Base-by-base conservation (phyloP, 192 early-diverging fungal species). In the Kappamyces sp. region DNA sequence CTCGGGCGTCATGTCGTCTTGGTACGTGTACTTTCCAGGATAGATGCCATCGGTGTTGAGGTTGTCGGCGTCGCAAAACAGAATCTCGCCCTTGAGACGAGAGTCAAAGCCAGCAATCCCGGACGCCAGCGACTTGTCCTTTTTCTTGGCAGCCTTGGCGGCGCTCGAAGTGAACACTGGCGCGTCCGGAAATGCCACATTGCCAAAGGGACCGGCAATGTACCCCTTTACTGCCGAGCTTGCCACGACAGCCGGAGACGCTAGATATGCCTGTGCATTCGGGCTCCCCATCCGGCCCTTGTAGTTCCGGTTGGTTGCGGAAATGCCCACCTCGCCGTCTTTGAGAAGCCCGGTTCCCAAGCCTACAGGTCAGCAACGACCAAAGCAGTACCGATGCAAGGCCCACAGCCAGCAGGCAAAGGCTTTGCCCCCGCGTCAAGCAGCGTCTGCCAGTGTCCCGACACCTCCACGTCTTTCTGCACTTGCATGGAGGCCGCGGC, bases 31-130 rank as follows among this genome's bases (percentile, higher is more conserved):
- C 65, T 94, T 95, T 41, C 96, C 95, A 3, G 96, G 91, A 63
- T 99, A 99, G 54, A 96, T 96, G 36, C 90, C 96, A 73, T 99
- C 96, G 5, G 96, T 99, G 75, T 96, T 96, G 53, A 99, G 78
- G 70, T 99, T 99, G 77, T 99, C 94, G 4, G 84, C 83, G 12
- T 85, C 86, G 59, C 88, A 87, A 67, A 93, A 96, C 22, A 99
- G 39, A 5, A 99, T 64, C 57, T 93, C 90, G 49, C 94, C 96
- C 15, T 64, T 67, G 49, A 94, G 83, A 15, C 68, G 66, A 2
- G 76, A 60, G 1, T 87, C 85, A 68, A 99, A 99, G 12, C 88
- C 90, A 33, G 69, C 68, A 33, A 91, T 74, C 69, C 22, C 47
- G 4, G 57, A 15, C n/a, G 11, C 45, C 29, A 12, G 54, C 35